Conservation (phyloP, 2,329 filamentous ascomycete genomes). For the Arthrobotrys megalospora region DNA sequence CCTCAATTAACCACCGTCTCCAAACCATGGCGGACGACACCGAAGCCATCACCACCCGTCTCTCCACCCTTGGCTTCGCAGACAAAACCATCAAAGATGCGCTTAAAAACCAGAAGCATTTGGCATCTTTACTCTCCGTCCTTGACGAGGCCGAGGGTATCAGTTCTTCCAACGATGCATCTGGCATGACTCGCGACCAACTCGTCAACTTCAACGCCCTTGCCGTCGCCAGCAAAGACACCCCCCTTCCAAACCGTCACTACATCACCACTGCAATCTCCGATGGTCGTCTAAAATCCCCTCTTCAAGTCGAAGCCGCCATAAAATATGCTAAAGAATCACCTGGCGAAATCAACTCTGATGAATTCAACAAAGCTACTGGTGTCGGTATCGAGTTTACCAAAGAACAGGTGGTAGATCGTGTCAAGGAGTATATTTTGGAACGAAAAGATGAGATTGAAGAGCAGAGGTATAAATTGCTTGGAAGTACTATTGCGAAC, state of each 20-base stretch:
- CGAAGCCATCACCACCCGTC: constrained; percentile 59
- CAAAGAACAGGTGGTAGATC: constrained; percentile 55
- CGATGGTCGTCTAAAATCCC: constrained; percentile 61
- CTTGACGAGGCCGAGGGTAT: constrained; percentile 57
- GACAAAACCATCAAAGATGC: constrained; percentile 64
- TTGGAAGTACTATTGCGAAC: constrained; percentile 62
- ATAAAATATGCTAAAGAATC: constrained; percentile 63
- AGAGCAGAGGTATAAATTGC: constrained; percentile 63
- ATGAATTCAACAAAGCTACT: constrained; percentile 60
- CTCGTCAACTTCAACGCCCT: constrained; percentile 60
- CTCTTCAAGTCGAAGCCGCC: constrained; percentile 62
- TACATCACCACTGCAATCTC: constrained; percentile 63
- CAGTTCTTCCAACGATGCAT: constrained; percentile 21
- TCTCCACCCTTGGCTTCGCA: constrained; percentile 62
- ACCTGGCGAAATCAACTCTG: constrained; percentile 50
- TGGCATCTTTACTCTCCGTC: constrained; percentile 60
- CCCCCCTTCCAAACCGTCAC: constrained; percentile 49
- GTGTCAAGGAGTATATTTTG: constrained; percentile 62
- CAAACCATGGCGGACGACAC: constrained; percentile 61
- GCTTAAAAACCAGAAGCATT: constrained; percentile 64
- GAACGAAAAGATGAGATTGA: constrained; percentile 61
- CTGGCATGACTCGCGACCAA: constrained; percentile 58
- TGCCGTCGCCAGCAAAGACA: constrained; percentile 62
- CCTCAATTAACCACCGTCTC: not conserved
- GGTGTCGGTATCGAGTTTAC: constrained; percentile 63